phyloP scores from a whole-genome alignment of 345 rosid genomes.

The Linum tenue region DNA sequence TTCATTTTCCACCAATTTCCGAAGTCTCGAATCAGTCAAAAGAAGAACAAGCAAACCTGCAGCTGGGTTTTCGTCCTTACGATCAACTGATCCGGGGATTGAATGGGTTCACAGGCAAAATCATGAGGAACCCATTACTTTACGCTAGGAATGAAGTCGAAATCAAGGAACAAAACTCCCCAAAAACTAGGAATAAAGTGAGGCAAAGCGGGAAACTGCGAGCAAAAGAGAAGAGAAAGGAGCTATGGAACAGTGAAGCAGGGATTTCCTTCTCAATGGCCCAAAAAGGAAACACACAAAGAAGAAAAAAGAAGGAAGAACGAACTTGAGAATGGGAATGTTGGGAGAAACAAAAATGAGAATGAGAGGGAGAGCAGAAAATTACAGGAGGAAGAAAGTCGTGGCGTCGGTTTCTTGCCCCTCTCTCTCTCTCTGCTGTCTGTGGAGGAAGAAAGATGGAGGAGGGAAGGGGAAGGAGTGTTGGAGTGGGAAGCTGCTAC shows the following conservation, averaged over 20 bases:
- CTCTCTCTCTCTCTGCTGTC: background rate
- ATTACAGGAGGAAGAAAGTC: background rate
- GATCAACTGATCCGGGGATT: too few species aligned
- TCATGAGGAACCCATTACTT: too few species aligned
- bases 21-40: background rate
- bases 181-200: too few species aligned
- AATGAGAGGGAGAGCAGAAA: too few species aligned
- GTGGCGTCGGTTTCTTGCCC: background rate
- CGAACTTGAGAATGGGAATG: too few species aligned
- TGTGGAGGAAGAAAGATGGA: background rate
- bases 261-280: background rate
- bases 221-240: background rate
- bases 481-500: background rate
- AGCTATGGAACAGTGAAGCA: conserved; percentile 1
- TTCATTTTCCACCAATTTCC: background rate
- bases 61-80: too few species aligned
- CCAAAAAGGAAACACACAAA: background rate
- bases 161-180: background rate
- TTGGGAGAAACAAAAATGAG: too few species aligned
- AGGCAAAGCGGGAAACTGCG: background rate
- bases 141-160: background rate
- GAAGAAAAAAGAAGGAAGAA: too few species aligned
- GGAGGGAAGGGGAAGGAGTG: background rate
- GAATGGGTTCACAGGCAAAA: background rate
- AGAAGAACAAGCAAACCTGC: background rate